Evolutionary conservation across 768 basidiomycete species (phyloP).

Genomic region (Atractiella rhizophila): DNA sequence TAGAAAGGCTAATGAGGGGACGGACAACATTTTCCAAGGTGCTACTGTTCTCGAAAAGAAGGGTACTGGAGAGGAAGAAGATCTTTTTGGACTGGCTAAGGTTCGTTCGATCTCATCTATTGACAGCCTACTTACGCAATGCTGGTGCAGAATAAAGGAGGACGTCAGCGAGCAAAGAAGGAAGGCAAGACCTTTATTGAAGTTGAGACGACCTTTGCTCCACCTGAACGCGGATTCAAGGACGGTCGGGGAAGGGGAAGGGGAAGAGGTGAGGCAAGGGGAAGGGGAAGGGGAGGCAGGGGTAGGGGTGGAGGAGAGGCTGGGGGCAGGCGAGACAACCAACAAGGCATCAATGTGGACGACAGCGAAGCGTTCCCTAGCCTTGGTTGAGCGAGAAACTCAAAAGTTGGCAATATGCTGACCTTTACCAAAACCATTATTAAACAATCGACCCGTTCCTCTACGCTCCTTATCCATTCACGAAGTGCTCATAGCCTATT

Average conservation of each 20-base stretch:
- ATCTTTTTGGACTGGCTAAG: conserved; percentile 71
- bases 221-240: conserved; percentile 29
- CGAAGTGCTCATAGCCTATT: too few species aligned
- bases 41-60: conserved; percentile 25
- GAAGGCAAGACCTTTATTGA: conserved; percentile 78
- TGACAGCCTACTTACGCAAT: neutral
- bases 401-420: too few species aligned
- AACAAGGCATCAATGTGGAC: conserved; percentile 10
- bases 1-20: conserved; percentile 58
- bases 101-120: conserved; percentile 25
- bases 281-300: conserved; percentile 26
- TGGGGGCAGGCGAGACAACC: conserved; percentile 7
- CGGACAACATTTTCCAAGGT: conserved; percentile 28
- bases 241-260: conserved; percentile 26
- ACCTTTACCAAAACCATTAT: too few species aligned
- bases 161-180: conserved; percentile 48
- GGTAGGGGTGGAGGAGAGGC: conserved; percentile 5
- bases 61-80: conserved; percentile 37
- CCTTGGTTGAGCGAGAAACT: too few species aligned
- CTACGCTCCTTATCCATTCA: too few species aligned
- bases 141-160: conserved; percentile 32
- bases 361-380: conserved; percentile 18
- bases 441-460: too few species aligned
- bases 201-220: conserved; percentile 69
- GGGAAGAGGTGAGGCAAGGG: conserved; percentile 15